Evolutionary conservation across 177 flowering plant genomes (phyloP), one percentile per base, ranked within the genome.

Genomic region (Vitis hybrid): DNA sequence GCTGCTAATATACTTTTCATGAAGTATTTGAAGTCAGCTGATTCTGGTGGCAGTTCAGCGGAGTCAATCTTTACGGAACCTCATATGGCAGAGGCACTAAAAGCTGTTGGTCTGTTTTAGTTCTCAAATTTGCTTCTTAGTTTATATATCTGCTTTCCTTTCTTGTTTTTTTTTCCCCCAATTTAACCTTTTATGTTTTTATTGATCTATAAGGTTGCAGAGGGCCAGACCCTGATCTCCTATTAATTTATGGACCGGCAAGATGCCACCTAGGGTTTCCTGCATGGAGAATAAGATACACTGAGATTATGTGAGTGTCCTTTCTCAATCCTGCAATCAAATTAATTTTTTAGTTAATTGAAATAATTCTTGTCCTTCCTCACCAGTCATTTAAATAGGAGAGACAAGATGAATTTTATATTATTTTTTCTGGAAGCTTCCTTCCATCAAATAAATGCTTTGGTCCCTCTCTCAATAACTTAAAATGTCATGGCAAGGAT

Each of bases 201-300:
- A 9, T 62, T 78, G 13, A 66, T 49, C 60, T 74, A 8, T 56
- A 71, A 96, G 99, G 98, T 74, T 84, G 80, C 70, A 71, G 75
- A 51, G 91, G 88, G 48, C 89, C 89, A 65, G 91, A 89, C 17
- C 95, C 95, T 62, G 93, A 89, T 67, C 87, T 96, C 57, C 81
- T 96, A 64, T 76, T 96, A 57, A 75, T 89, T 68, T 93, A 85
- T 76, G 97, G 95, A 74, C 92, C 91, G 72, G 88, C 78, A 56
- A 85, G 98, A 79, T 88, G 97, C 75, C 97, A 93, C 78, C 77
- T 87, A 26, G 99, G 98, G 39, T 96, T 90, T 76, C 97, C 98
- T 60, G 84, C 97, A 11, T 93, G 99, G 97, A 87, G 97, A 78
- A 65, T 90, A 61, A 83, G 88, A 45, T 93, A 93, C 76, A 90